A percentile compares a stretch with the other conserved stretches of the same genome.
Conservation (phyloP, 1,284 basidiomycete species). For the Cutaneotrichosporon daszewskae region DNA sequence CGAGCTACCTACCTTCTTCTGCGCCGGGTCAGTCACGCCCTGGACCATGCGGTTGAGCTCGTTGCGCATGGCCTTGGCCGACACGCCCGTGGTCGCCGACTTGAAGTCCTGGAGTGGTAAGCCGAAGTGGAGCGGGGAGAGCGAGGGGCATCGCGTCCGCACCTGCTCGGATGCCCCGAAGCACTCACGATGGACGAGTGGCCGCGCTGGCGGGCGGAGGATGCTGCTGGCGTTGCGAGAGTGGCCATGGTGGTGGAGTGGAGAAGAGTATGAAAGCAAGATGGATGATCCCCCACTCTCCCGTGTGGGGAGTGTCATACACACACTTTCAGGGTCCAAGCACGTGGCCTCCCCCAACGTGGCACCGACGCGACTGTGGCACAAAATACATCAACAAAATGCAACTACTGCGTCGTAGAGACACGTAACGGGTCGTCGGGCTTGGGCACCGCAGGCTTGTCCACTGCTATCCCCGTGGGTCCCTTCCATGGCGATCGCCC, state of each 20-base stretch:
- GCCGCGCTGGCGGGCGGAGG: conserved; percentile 43
- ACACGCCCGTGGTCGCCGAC: conserved; percentile 94
- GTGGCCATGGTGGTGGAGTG: conserved; percentile 18
- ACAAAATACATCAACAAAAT: no score
- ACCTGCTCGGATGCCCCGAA: neutral
- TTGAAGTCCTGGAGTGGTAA: conserved; percentile 64
- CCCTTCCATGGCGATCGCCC: no score
- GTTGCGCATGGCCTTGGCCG: conserved; percentile 97
- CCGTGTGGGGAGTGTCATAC: no score
- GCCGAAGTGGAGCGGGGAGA: neutral
- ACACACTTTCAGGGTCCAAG: no score
- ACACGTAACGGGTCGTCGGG: no score
- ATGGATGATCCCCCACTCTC: no score
- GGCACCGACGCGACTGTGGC: no score
- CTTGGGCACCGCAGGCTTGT: no score
- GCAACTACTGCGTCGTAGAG: no score
- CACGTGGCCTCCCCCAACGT: no score
- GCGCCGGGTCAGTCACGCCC: conserved; percentile 68
- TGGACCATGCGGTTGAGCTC: conserved; percentile 91
- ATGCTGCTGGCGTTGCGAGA: conserved; percentile 28
- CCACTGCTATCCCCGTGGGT: no score
- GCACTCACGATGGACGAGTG: conserved; percentile 48
- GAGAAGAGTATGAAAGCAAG: neutral
- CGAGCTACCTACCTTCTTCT: conserved; percentile 65
- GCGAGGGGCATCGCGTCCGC: conserved; percentile 11